Evolutionary conservation across 345 rosid species (phyloP).

Genomic region (Carallia pectinifolia): DNA sequence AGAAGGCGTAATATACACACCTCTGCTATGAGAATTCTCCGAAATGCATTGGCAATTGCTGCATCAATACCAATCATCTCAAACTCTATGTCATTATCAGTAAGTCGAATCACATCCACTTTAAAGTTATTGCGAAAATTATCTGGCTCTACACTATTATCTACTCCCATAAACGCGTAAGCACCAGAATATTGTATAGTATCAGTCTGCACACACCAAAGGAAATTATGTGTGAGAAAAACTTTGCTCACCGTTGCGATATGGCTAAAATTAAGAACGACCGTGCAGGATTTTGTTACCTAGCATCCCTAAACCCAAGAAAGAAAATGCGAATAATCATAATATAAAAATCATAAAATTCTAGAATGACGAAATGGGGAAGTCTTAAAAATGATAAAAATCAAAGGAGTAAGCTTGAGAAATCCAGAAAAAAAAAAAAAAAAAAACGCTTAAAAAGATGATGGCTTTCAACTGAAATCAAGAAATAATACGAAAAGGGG

Average conservation of each 20-base stretch:
- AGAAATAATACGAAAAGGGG: neutral
- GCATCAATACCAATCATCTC: slow-evolving; percentile 87
- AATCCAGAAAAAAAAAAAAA: neutral
- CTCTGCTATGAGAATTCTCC: slow-evolving; percentile 92
- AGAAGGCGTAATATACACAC: slow-evolving; percentile 33
- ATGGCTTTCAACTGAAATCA: neutral
- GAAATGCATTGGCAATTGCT: slow-evolving; percentile 80
- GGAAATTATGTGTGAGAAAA: neutral
- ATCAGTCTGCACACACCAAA: slow-evolving; percentile 55
- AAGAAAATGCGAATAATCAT: no score
- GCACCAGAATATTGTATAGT: slow-evolving; percentile 71
- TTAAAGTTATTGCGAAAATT: slow-evolving; percentile 51
- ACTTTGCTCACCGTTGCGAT: neutral
- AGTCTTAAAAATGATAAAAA: neutral
- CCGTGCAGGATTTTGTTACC: no score
- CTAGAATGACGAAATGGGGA: neutral
- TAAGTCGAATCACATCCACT: slow-evolving; percentile 49
- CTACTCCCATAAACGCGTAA: slow-evolving; percentile 67
- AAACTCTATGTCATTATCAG: slow-evolving; percentile 66
- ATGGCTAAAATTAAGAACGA: no score
- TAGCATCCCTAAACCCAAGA: no score
- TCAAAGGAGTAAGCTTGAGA: neutral
- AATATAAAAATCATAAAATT: no score
- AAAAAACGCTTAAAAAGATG: no score
- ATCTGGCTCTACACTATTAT: slow-evolving; percentile 57